A percentile compares a stretch with the other conserved stretches of the same genome.
Evolutionary conservation across 2,329 filamentous ascomycete genomes (phyloP).

Genomic region (Fusarium sp.): DNA sequence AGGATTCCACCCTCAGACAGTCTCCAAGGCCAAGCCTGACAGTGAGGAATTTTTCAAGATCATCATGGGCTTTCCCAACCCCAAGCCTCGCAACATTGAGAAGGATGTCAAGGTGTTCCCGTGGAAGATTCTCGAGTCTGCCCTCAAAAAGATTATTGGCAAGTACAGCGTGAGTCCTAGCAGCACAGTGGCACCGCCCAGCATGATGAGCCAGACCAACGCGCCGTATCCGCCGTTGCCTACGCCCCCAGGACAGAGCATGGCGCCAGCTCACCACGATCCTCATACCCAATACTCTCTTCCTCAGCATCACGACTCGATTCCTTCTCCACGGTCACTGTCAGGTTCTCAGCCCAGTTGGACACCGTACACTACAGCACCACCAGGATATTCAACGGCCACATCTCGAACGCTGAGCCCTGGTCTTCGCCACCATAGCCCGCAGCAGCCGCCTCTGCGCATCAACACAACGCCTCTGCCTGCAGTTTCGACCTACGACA

Average conservation of each 20-base stretch:
- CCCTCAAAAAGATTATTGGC: constrained; percentile 97
- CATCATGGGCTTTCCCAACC: constrained; percentile 97
- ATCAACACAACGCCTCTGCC: constrained; percentile 59
- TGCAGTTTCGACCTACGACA: constrained; percentile 58
- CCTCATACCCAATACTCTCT: constrained; percentile 58
- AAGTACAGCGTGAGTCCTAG: constrained; percentile 82
- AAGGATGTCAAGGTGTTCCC: constrained; percentile 99
- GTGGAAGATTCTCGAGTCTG: constrained; percentile 89
- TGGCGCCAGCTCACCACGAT: constrained; percentile 54
- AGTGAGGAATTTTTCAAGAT: constrained; percentile 99
- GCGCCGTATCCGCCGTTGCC: constrained; percentile 62
- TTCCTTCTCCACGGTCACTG: constrained; percentile 68
- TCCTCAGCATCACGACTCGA: constrained; percentile 63
- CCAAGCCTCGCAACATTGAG: constrained; percentile 97
- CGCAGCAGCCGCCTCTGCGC: constrained; percentile 56
- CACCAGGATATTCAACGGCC: constrained; percentile 53
- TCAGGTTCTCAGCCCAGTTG: constrained; percentile 65
- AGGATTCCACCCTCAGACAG: constrained; percentile 91
- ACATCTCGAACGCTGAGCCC: constrained; percentile 62
- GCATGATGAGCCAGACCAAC: constrained; percentile 59
- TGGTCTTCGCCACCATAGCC: constrained; percentile 54
- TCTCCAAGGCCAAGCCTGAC: constrained; percentile 92
- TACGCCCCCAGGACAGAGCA: constrained; percentile 61
- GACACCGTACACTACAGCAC: constrained; percentile 61
- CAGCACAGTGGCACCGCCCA: constrained; percentile 57